Conservation (phyloP, 495 filamentous ascomycete species). For the Aspergillus biplanus region DNA sequence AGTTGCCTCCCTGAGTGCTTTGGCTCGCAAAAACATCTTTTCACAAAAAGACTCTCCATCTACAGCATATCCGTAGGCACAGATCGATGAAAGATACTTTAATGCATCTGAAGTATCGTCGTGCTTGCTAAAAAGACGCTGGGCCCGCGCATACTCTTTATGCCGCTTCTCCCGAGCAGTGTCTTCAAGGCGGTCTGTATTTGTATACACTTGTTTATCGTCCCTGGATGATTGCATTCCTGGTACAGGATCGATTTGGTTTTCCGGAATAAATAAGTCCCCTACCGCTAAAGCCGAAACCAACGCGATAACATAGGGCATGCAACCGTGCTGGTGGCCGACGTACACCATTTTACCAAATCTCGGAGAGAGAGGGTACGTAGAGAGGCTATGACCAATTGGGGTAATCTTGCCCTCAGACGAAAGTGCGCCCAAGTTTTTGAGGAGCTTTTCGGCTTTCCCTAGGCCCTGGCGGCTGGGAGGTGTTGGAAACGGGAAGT, state of each 20-base stretch:
- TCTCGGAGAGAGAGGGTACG: constrained; percentile 86
- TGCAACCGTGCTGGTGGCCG: constrained; percentile 79
- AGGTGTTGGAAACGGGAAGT: constrained; percentile 97
- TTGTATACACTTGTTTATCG: constrained; percentile 57
- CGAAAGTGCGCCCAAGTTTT: constrained; percentile 70
- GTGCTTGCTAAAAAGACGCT: constrained; percentile 77
- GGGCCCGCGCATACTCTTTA: constrained; percentile 74
- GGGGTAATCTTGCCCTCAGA: constrained; percentile 73
- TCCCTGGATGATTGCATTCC: constrained; percentile 35
- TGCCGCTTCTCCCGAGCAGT: constrained; percentile 64
- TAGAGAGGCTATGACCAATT: constrained; percentile 77
- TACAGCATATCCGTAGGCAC: constrained; percentile 77
- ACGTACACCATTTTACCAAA: constrained; percentile 90
- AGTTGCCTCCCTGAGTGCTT: constrained; percentile 81
- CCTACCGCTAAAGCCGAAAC: constrained; percentile 87
- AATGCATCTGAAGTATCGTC: constrained; percentile 86
- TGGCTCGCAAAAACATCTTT: constrained; percentile 80
- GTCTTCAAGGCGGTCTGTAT: constrained; percentile 68
- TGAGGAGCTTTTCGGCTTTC: constrained; percentile 84
- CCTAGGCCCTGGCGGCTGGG: constrained; percentile 78
- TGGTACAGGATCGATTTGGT: constrained; percentile 64
- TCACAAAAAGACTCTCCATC: constrained; percentile 73
- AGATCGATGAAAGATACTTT: constrained; percentile 84
- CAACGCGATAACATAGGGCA: constrained; percentile 85
- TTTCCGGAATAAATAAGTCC: constrained; percentile 86